Conservation (phyloP, 2,329 filamentous ascomycete genomes). For the Fusarium sublunatum region DNA sequence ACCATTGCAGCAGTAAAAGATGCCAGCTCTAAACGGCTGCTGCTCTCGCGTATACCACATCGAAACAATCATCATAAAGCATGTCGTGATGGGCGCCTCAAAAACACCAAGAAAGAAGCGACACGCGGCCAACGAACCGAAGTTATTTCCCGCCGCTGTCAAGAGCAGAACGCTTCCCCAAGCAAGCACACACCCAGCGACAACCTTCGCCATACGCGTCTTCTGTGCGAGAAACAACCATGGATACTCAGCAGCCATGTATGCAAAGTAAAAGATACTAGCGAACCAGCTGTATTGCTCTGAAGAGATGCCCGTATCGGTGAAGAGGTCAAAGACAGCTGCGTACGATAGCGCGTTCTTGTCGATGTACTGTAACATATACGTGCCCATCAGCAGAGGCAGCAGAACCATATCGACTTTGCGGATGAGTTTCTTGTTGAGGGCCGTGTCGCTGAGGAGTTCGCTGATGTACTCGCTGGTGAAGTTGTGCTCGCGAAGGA, state of each 20-base stretch:
- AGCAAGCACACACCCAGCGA: conserved; percentile 47
- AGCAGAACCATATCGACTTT: conserved; percentile 62
- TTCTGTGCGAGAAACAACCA: conserved; percentile 52
- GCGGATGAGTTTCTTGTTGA: conserved; percentile 43
- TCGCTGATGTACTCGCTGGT: conserved; percentile 36
- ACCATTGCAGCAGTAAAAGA: conserved; percentile 56
- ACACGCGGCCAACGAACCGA: conserved; percentile 56
- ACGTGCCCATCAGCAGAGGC: conserved; percentile 62
- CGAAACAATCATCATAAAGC: conserved; percentile 62
- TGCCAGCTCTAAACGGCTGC: conserved; percentile 58
- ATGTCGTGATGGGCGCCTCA: conserved; percentile 60
- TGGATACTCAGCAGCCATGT: conserved; percentile 56
- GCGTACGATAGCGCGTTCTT: conserved; percentile 64
- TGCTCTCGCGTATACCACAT: conserved; percentile 61
- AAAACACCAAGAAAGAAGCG: conserved; percentile 60
- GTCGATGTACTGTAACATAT: conserved; percentile 65
- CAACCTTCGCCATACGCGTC: conserved; percentile 52
- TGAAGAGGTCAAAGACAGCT: conserved; percentile 65
- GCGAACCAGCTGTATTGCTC: conserved; percentile 64
- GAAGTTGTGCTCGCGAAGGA: conserved; percentile 40
- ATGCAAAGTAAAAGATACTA: conserved; percentile 65
- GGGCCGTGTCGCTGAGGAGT: conserved; percentile 19
- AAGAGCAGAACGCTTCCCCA: conserved; percentile 57
- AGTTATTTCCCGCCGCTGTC: conserved; percentile 56
- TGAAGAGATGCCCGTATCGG: conserved; percentile 57